Conservation (phyloP, 1,139 yeast species). For the Pneumocystis oryctolagi region DNA sequence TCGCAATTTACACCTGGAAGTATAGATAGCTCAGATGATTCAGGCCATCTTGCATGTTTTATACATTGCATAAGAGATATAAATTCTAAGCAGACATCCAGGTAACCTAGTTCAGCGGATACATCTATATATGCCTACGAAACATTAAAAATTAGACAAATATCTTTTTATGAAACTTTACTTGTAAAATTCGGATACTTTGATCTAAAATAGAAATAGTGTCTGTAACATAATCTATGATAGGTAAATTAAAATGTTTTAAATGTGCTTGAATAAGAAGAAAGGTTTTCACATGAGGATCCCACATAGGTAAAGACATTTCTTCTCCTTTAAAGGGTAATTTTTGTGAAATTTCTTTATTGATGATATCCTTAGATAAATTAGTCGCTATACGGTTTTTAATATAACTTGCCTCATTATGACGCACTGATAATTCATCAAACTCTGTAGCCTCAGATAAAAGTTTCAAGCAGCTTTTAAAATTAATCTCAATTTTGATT, state of each 20-base stretch:
- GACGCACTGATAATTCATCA: constrained; percentile 34
- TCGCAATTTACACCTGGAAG: constrained; percentile 45
- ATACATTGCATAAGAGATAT: constrained; percentile 69
- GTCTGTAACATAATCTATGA: constrained; percentile 90
- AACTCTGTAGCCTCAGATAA: constrained; percentile 75
- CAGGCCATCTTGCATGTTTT: constrained; percentile 80
- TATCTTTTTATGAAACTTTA: neutral
- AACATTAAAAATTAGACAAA: neutral
- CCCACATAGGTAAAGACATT: constrained; percentile 49
- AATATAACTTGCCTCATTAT: constrained; percentile 9
- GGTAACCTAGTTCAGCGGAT: constrained; percentile 68
- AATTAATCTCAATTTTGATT: constrained; percentile 37
- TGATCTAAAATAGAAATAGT: constrained; percentile 88
- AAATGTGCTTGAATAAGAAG: constrained; percentile 76
- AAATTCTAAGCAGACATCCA: constrained; percentile 43
- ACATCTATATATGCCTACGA: constrained; percentile 79
- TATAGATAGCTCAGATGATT: constrained; percentile 26
- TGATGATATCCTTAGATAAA: constrained; percentile 87
- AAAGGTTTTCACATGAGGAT: constrained; percentile 87
- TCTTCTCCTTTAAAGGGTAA: constrained; percentile 52
- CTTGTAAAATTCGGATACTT: constrained; percentile 60
- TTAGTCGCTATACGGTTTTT: constrained; percentile 24
- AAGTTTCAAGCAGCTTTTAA: constrained; percentile 57
- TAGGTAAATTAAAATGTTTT: constrained; percentile 71
- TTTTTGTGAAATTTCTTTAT: constrained; percentile 72